These are phyloP conservation scores for Malania oleifera DNA, from an alignment of 164 flowering plant genomes.

Conservation along the genomic window DNA sequence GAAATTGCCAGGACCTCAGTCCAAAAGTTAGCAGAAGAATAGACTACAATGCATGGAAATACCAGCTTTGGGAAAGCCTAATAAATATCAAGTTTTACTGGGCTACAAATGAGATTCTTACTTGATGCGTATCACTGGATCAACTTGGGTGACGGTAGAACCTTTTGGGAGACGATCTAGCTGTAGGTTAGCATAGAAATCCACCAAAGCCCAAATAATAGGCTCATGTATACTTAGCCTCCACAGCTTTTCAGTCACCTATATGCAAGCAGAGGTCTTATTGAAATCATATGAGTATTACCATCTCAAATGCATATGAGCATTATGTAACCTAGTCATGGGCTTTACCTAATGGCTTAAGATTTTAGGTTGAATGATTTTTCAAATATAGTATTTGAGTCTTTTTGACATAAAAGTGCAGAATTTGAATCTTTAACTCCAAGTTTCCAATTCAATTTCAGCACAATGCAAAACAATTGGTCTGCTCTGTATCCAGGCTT, in stretches of 20 bases:
- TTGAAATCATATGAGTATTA: conserved; percentile 1
- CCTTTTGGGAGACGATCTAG: conserved; percentile 64
- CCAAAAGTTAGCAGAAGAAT: too few species aligned
- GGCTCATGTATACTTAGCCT: conserved; percentile 92
- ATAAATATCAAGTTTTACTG: not conserved
- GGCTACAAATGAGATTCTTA: conserved; percentile 33
- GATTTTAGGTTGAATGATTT: too few species aligned
- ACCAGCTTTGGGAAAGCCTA: too few species aligned
- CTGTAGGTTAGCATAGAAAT: conserved; percentile 68
- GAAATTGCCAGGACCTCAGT: too few species aligned
- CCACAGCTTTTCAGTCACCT: conserved; percentile 88
- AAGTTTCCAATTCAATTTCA: too few species aligned
- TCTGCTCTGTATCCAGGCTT: too few species aligned
- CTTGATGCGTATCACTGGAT: conserved; percentile 93
- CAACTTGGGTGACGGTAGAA: conserved; percentile 67
- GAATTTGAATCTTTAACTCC: too few species aligned
- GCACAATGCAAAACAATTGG: too few species aligned
- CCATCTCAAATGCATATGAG: not conserved
- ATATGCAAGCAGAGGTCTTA: conserved; percentile 14
- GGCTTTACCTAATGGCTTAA: too few species aligned
- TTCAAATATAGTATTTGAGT: too few species aligned
- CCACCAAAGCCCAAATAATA: conserved; percentile 82
- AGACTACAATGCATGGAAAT: not conserved
- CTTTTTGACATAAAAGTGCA: too few species aligned
- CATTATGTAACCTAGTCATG: too few species aligned